Evolutionary conservation across 2,329 filamentous ascomycete species (phyloP).

Genomic region (Orbilia oligospora): DNA sequence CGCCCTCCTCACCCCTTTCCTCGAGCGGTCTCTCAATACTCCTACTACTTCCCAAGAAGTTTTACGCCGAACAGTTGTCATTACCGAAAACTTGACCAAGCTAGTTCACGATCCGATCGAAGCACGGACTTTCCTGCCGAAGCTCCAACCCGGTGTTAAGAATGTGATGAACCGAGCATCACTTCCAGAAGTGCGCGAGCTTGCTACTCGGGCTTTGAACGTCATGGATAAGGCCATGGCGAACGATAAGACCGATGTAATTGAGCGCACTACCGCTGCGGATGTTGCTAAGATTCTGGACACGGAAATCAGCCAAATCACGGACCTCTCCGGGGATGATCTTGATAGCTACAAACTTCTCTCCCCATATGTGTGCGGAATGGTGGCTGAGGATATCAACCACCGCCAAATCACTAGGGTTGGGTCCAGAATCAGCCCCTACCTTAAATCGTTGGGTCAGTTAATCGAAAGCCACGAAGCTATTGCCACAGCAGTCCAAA

Average conservation of each 20-base stretch:
- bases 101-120: slow-evolving; percentile 96
- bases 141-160: slow-evolving; percentile 93
- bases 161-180: slow-evolving; percentile 88
- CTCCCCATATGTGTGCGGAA: slow-evolving; percentile 79
- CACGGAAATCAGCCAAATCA: neutral
- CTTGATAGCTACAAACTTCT: slow-evolving; percentile 67
- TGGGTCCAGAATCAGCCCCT: slow-evolving; percentile 77
- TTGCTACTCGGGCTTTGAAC: slow-evolving; percentile 83
- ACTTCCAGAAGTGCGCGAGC: slow-evolving; percentile 91
- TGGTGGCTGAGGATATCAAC: slow-evolving; percentile 91
- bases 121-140: slow-evolving; percentile 93
- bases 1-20: slow-evolving; percentile 90
- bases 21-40: slow-evolving; percentile 93
- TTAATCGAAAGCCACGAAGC: slow-evolving; percentile 72
- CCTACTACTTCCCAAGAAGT: slow-evolving; percentile 94
- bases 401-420: slow-evolving; percentile 84
- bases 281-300: slow-evolving; percentile 23
- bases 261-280: slow-evolving; percentile 24
- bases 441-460: slow-evolving; percentile 79
- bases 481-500: slow-evolving; percentile 80
- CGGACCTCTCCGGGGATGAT: slow-evolving; percentile 65
- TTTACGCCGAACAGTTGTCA: slow-evolving; percentile 92
- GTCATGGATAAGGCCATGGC: slow-evolving; percentile 96
- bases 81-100: slow-evolving; percentile 98
- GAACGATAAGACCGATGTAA: slow-evolving; percentile 65